Base-by-base conservation (phyloP, 257 asterid genomes). In the Apocynum venetum region DNA sequence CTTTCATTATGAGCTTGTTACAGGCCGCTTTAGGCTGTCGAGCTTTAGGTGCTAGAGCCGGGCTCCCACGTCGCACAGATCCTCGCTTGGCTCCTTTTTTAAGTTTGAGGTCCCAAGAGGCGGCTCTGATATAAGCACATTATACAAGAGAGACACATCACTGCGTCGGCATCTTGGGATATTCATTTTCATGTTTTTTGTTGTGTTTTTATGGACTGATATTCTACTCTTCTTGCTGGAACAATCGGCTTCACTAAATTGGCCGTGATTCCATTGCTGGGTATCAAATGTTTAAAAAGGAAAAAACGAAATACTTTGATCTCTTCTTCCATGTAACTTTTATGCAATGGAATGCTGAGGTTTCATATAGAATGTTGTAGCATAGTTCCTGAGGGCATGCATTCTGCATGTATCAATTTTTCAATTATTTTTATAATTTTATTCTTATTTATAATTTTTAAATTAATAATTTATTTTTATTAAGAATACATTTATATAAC, bases 1-100 rank as follows among this genome's bases (percentile, higher is more conserved):
- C 7, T 46, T 46, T n/a, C 38, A 63, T 57, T 75, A 56, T 47
- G 72, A 31, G n/a, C 71, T 71, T 14, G 82, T 84, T 81, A 77
- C 89, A 95, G 97, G 99, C 97, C 17, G 99, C 93, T 67, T 84
- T 90, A 52, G 86, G 91, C 61, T 95, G 99, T 82, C 86, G 97
- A 85, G 89, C 92, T 43, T 77, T 95, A 85, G 98, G 99, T 76
- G 99, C 99, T 51, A 83, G 98, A 83, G 85, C 94, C 4, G 96
- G 98, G 36, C 92, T 95, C 81, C 98, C 99, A 14, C 75, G 14
- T n/a, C 83, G 75, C 14, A 77, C 91, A 2, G 93, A 95, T 83
- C 89, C 88, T 84, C 97, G 97, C 4, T 78, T 95, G 85, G 53
- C 82, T 78, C 66, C 87, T 89, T 95, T 93, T 91, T 90, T 95